Evolutionary conservation across 2,329 filamentous ascomycete species (phyloP).

Genomic region (Atkinsonella texensis): DNA sequence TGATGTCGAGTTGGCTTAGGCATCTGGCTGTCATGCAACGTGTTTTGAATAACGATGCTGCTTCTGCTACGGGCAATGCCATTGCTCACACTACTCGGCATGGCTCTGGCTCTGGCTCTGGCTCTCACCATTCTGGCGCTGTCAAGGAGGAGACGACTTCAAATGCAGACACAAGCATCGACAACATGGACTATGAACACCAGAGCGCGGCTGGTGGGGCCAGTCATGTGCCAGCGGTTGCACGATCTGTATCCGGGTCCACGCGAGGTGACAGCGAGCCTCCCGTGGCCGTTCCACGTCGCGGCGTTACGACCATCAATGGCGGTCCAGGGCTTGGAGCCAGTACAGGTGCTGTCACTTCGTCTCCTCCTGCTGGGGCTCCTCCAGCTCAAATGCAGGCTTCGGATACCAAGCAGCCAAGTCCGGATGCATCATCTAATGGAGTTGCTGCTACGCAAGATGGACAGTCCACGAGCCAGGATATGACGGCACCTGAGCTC

Average conservation of each 20-base stretch:
- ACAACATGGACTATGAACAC: slow-evolving; percentile 47
- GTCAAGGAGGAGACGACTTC: slow-evolving; percentile 43
- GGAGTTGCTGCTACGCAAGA: slow-evolving; percentile 20
- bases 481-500: slow-evolving; percentile 48
- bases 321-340: slow-evolving; percentile 38
- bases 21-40: slow-evolving; percentile 51
- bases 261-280: slow-evolving; percentile 42
- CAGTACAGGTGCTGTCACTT: slow-evolving; percentile 32
- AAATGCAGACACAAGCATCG: slow-evolving; percentile 41
- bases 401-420: slow-evolving; percentile 25
- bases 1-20: slow-evolving; percentile 47
- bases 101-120: slow-evolving; percentile 18
- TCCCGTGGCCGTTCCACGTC: slow-evolving; percentile 33
- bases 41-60: slow-evolving; percentile 42
- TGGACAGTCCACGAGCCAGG: slow-evolving; percentile 26
- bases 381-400: slow-evolving; percentile 14
- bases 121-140: slow-evolving; percentile 16
- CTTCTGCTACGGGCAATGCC: slow-evolving; percentile 17
- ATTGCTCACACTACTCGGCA: slow-evolving; percentile 12
- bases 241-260: slow-evolving; percentile 26
- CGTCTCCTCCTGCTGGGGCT: slow-evolving; percentile 24
- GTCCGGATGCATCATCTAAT: slow-evolving; percentile 20
- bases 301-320: slow-evolving; percentile 47
- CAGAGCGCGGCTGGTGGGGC: slow-evolving; percentile 14
- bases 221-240: slow-evolving; percentile 18